Conservation (phyloP, 179 eudicot genomes). For the Drosera spatulata region DNA sequence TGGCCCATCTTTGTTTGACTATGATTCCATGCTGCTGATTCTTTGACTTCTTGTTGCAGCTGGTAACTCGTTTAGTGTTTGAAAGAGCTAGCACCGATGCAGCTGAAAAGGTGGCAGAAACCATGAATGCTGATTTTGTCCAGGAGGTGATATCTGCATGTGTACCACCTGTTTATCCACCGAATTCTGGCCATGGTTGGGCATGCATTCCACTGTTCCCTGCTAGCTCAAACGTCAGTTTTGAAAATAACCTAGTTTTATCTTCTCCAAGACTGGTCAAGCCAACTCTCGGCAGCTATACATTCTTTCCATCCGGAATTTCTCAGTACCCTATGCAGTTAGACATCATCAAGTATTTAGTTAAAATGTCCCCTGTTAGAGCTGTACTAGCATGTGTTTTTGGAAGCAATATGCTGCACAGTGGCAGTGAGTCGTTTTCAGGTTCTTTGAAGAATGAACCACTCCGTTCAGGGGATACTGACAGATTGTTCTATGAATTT, state of each 20-base stretch:
- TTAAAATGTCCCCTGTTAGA: constrained; percentile 86
- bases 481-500: constrained; percentile 84
- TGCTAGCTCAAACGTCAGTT: constrained; percentile 31
- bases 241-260: constrained; percentile 32
- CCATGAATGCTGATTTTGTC: constrained; percentile 95
- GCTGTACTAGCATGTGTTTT: constrained; percentile 95
- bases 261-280: constrained; percentile 61
- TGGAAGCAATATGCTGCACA: constrained; percentile 78
- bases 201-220: constrained; percentile 89
- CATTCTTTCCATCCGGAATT: constrained; percentile 50
- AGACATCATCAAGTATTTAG: constrained; percentile 89
- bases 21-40: background rate
- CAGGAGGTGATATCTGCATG: constrained; percentile 98
- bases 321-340: constrained; percentile 84
- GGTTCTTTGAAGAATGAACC: constrained; percentile 58
- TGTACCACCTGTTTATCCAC: constrained; percentile 96
- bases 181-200: constrained; percentile 96
- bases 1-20: background rate
- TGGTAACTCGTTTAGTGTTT: constrained; percentile 90
- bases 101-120: constrained; percentile 93
- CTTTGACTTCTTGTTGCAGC: constrained; percentile 35
- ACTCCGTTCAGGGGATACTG: constrained; percentile 61
- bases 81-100: constrained; percentile 98
- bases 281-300: constrained; percentile 39
- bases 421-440: constrained; percentile 56